A percentile compares a stretch with the other conserved stretches of the same genome.
Evolutionary conservation across 2,329 filamentous ascomycete species (phyloP).

Genomic region (Exophiala oligosperma): DNA sequence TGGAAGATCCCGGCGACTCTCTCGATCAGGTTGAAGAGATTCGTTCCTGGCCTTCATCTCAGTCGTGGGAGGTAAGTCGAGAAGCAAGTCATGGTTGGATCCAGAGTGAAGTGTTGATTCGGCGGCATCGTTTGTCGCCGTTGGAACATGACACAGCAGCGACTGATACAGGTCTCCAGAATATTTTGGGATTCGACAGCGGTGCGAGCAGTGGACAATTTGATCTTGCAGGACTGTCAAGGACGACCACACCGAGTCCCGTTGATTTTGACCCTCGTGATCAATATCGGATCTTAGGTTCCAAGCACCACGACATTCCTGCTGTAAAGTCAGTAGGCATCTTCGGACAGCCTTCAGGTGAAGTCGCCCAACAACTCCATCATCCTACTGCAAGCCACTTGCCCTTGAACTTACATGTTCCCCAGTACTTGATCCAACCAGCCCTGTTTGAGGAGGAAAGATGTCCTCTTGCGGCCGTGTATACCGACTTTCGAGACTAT

Average conservation of each 20-base stretch:
- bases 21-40: no score
- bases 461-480: slow-evolving; percentile 12
- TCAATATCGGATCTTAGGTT: slow-evolving; percentile 11
- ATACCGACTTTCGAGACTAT: slow-evolving; percentile 14
- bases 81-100: not conserved
- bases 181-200: not conserved
- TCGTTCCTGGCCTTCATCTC: not conserved
- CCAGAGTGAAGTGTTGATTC: slow-evolving; percentile 2
- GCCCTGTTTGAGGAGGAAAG: slow-evolving; percentile 12
- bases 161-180: not conserved
- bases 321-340: slow-evolving; percentile 3
- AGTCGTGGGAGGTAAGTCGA: not conserved
- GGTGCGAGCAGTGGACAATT: not conserved
- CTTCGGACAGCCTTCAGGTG: slow-evolving; percentile 2
- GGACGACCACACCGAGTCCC: not conserved
- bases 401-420: slow-evolving; percentile 2
- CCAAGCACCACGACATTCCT: not conserved
- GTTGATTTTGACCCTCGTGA: not conserved
- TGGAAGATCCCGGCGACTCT: not conserved
- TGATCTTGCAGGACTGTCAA: not conserved
- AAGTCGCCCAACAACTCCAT: not conserved
- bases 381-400: not conserved
- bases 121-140: not conserved
- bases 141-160: not conserved
- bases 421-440: slow-evolving; percentile 10